phyloP scores from a whole-genome alignment of 495 filamentous ascomycete species.

The Neurospora hispaniola region DNA sequence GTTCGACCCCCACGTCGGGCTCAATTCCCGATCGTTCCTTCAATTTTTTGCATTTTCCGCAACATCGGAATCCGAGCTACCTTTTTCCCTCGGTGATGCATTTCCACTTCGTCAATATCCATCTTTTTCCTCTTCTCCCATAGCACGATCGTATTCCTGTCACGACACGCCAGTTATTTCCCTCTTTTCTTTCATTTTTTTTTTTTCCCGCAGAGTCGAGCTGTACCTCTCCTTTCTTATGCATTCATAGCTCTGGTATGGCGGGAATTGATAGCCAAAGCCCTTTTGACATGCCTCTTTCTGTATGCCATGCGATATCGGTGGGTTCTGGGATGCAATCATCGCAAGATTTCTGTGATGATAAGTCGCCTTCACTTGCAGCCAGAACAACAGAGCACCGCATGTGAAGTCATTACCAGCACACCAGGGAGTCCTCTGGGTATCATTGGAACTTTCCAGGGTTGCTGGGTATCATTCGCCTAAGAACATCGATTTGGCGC shows the following conservation, averaged over 20 bases:
- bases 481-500: slow-evolving; percentile 53
- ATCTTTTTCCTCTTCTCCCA: not conserved
- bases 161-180: not conserved
- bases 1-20: not conserved
- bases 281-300: not conserved
- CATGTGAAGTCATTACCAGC: not conserved
- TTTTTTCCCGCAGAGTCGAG: not conserved
- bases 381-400: not conserved
- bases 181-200: not conserved
- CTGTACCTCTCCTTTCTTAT: not conserved
- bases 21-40: not conserved
- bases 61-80: not conserved
- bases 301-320: not conserved
- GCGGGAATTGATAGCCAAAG: not conserved
- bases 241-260: not conserved
- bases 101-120: not conserved
- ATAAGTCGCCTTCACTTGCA: not conserved
- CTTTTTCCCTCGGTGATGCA: not conserved
- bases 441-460: slow-evolving; percentile 44
- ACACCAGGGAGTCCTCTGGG: not conserved
- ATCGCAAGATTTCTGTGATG: too few species aligned
- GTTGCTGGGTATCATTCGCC: slow-evolving; percentile 52
- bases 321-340: not conserved
- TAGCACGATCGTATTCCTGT: not conserved
- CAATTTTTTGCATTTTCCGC: not conserved